phyloP scores from a whole-genome alignment of 352 stramenopile species.

The Phytophthora litchii region DNA sequence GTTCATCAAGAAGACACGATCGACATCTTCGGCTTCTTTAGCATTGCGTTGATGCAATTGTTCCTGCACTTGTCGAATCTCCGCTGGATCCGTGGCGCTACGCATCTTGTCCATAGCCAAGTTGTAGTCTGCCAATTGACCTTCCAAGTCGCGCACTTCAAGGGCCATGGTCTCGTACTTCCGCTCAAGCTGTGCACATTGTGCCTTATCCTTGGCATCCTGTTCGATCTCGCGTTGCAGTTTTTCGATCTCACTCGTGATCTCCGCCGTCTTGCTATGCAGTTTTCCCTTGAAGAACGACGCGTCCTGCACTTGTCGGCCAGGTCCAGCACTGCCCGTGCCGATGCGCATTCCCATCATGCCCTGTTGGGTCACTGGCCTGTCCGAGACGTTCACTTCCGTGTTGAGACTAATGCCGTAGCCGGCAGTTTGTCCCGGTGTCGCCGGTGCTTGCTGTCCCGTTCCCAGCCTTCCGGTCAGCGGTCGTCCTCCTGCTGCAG shows the following conservation, averaged over 20 bases:
- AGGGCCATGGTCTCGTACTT: constrained; percentile 76
- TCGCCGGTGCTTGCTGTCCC: constrained; percentile 54
- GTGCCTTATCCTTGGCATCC: constrained; percentile 87
- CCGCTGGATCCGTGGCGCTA: constrained; percentile 64
- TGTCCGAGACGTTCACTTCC: constrained; percentile 90
- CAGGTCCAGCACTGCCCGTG: constrained; percentile 58
- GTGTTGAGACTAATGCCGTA: constrained; percentile 88
- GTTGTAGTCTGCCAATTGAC: constrained; percentile 93
- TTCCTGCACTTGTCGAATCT: constrained; percentile 76
- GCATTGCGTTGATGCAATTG: constrained; percentile 73
- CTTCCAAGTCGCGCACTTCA: constrained; percentile 88
- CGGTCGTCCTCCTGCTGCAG: constrained; percentile 53
- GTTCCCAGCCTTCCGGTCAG: constrained; percentile 65
- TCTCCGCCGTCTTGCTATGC: constrained; percentile 90
- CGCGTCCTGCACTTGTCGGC: constrained; percentile 87
- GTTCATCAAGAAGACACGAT: constrained; percentile 89
- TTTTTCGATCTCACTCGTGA: constrained; percentile 81
- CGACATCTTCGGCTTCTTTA: constrained; percentile 89
- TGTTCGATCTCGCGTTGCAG: constrained; percentile 87
- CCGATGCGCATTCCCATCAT: constrained; percentile 92
- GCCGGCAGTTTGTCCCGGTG: constrained; percentile 68
- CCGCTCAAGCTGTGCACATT: constrained; percentile 86
- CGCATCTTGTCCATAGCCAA: constrained; percentile 93
- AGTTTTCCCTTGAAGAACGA: constrained; percentile 92
- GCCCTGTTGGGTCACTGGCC: constrained; percentile 92